Conservation (phyloP, 2,329 filamentous ascomycete species). For the Claviceps pazoutovae region DNA sequence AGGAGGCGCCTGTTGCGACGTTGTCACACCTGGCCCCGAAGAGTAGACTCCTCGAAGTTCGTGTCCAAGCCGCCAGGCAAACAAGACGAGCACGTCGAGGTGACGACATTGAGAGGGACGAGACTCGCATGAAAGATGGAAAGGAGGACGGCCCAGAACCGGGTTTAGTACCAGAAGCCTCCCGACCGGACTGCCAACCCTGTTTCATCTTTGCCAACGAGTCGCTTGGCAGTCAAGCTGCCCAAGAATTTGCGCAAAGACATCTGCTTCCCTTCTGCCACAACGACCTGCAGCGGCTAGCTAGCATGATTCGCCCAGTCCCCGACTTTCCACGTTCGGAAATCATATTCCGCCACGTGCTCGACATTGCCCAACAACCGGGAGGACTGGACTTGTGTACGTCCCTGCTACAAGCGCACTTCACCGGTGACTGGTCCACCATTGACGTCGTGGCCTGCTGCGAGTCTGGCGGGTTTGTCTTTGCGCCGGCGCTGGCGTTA, state of each 20-base stretch:
- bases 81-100: slow-evolving; percentile 23
- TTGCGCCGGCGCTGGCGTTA: slow-evolving; percentile 34
- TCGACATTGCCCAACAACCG: slow-evolving; percentile 37
- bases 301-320: slow-evolving; percentile 33
- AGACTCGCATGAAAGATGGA: too few species aligned
- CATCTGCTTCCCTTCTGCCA: slow-evolving; percentile 14
- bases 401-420: slow-evolving; percentile 32
- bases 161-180: neutral
- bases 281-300: slow-evolving; percentile 30
- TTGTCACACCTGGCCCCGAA: slow-evolving; percentile 41
- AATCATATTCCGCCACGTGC: slow-evolving; percentile 44
- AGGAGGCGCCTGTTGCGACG: slow-evolving; percentile 38
- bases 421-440: slow-evolving; percentile 30
- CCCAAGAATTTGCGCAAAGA: slow-evolving; percentile 25
- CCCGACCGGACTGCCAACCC: slow-evolving; percentile 15
- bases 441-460: slow-evolving; percentile 35
- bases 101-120: neutral
- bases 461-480: slow-evolving; percentile 44
- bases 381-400: slow-evolving; percentile 37
- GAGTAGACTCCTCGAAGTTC: slow-evolving; percentile 39
- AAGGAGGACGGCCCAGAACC: neutral
- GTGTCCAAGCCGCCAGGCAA: slow-evolving; percentile 26
- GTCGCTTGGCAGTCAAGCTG: slow-evolving; percentile 22
- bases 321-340: slow-evolving; percentile 35
- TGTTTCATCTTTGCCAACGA: slow-evolving; percentile 38